phyloP scores from a whole-genome alignment of 495 filamentous ascomycete genomes.

The Aspergillus cavernicola region DNA sequence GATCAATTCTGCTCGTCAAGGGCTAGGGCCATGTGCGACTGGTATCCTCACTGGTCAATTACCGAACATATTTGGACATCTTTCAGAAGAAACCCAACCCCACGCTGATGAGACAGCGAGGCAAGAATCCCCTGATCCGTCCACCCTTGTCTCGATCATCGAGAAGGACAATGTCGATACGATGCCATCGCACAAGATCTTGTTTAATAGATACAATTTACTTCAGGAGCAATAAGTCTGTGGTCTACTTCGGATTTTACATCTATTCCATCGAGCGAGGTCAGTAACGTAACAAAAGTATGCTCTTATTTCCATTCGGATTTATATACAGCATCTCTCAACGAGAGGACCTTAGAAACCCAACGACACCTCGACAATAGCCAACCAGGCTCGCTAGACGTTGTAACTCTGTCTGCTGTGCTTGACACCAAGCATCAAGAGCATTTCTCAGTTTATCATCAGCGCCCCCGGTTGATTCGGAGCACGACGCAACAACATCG shows the following conservation, averaged over 20 bases:
- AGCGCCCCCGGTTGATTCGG: constrained; percentile 37
- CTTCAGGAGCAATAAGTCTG: constrained; percentile 10
- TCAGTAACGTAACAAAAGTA: not conserved
- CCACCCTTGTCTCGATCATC: not conserved
- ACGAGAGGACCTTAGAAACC: constrained; percentile 69
- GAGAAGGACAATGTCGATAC: not conserved
- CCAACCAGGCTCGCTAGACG: constrained; percentile 75
- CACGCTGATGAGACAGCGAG: not conserved
- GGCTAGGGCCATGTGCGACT: constrained; percentile 13
- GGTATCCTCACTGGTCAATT: constrained; percentile 6
- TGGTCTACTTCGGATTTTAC: not conserved
- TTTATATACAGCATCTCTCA: constrained; percentile 12
- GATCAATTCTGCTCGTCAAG: constrained; percentile 24
- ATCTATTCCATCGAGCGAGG: not conserved
- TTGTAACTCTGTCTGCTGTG: constrained; percentile 63
- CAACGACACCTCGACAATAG: constrained; percentile 84
- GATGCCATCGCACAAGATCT: not conserved
- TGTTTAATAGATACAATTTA: constrained; percentile 4
- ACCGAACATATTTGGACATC: constrained; percentile 14
- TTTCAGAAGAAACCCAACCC: not conserved
- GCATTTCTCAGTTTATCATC: constrained; percentile 44
- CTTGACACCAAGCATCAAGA: constrained; percentile 60
- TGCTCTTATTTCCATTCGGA: not conserved
- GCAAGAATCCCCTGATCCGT: not conserved
- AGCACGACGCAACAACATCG: constrained; percentile 48